These are phyloP conservation scores for Crithidia expoeki DNA, from an alignment of 208 protist genomes.

Conservation along the genomic window DNA sequence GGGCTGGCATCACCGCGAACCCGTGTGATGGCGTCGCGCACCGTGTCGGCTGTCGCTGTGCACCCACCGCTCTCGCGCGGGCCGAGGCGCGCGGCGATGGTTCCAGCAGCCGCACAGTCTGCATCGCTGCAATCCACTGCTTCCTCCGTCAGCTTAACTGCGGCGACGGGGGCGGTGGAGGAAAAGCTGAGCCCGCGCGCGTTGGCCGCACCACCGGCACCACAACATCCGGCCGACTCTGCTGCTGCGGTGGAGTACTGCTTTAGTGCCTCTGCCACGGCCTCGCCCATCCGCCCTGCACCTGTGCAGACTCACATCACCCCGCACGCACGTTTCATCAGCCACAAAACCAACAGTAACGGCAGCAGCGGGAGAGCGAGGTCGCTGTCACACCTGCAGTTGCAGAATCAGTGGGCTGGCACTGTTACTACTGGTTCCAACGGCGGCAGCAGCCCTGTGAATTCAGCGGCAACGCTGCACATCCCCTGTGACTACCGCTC, in stretches of 20 bases:
- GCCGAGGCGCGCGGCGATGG: conserved; percentile 4
- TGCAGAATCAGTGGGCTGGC: conserved; percentile 7
- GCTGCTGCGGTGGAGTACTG: background rate
- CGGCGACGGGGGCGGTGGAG: background rate
- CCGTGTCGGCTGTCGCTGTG: conserved; percentile 17
- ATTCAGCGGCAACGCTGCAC: conserved; percentile 2
- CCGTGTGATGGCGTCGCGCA: conserved; percentile 7
- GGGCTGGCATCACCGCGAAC: background rate
- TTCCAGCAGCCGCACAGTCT: background rate
- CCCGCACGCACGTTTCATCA: background rate
- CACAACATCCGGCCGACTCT: too few species aligned
- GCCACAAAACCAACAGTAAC: background rate
- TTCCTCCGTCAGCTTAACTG: background rate
- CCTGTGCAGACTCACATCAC: background rate
- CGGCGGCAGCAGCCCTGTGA: conserved; percentile 3
- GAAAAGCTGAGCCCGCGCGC: background rate
- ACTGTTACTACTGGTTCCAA: background rate
- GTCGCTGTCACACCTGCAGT: conserved; percentile 8
- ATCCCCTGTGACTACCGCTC: conserved; percentile 2
- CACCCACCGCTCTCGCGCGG: conserved; percentile 19
- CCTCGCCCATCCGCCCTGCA: background rate
- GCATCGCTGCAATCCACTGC: background rate
- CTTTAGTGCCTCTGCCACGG: conserved; percentile 4
- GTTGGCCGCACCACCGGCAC: background rate
- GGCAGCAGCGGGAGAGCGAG: background rate